Conservation (phyloP, 805 yeast genomes). For the Saturnispora sekii region DNA sequence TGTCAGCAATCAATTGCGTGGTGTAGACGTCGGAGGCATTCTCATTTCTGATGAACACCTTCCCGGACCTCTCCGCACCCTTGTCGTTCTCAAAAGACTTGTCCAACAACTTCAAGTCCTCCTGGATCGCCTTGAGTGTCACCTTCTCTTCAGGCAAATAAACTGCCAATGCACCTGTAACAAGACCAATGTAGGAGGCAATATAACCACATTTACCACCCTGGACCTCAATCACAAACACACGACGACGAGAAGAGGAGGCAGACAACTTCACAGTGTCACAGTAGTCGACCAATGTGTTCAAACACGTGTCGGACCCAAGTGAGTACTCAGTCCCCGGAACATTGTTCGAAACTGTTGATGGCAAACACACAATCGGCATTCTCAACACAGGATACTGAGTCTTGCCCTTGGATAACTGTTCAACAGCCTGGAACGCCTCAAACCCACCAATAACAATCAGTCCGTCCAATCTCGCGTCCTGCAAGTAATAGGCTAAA, state of each 20-base stretch:
- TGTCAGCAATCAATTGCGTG: slow-evolving; percentile 73
- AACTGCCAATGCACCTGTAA: slow-evolving; percentile 84
- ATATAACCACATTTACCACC: slow-evolving; percentile 96
- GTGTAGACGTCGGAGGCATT: slow-evolving; percentile 75
- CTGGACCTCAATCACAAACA: slow-evolving; percentile 94
- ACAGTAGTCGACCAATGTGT: slow-evolving; percentile 82
- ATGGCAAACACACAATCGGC: slow-evolving; percentile 89
- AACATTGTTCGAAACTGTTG: slow-evolving; percentile 93
- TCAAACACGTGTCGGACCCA: slow-evolving; percentile 94
- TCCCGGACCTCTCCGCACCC: slow-evolving; percentile 79
- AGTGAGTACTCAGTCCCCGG: slow-evolving; percentile 98
- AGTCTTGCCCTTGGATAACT: slow-evolving; percentile 65
- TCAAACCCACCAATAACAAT: slow-evolving; percentile 94
- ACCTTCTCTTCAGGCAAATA: slow-evolving; percentile 86
- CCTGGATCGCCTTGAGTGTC: slow-evolving; percentile 54
- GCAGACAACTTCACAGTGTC: slow-evolving; percentile 94
- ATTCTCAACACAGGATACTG: slow-evolving; percentile 87
- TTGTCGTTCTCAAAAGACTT: slow-evolving; percentile 61
- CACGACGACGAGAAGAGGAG: slow-evolving; percentile 87
- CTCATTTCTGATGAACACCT: slow-evolving; percentile 75
- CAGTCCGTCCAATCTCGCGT: slow-evolving; percentile 78
- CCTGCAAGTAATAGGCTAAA: slow-evolving; percentile 88
- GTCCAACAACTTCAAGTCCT: slow-evolving; percentile 63
- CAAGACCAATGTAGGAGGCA: slow-evolving; percentile 76
- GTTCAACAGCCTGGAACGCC: slow-evolving; percentile 80